Evolutionary conservation across 2,329 filamentous ascomycete genomes (phyloP).

Genomic region (Fusarium setosum): DNA sequence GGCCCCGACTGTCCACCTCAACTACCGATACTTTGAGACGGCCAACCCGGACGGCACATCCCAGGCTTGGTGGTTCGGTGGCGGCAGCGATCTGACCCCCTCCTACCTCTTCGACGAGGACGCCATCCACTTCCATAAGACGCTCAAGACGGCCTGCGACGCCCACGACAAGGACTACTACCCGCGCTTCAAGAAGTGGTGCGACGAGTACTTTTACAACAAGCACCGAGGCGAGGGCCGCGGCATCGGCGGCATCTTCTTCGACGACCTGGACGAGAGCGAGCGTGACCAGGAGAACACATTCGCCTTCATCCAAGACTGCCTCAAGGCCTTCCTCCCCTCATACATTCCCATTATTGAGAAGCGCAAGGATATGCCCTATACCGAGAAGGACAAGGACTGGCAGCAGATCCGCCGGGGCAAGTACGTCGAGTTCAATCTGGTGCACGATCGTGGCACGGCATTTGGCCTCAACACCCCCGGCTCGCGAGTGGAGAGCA

Average conservation of each 20-base stretch:
- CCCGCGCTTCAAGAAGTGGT: slow-evolving; percentile 96
- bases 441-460: slow-evolving; percentile 95
- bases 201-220: slow-evolving; percentile 96
- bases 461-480: slow-evolving; percentile 95
- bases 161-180: slow-evolving; percentile 94
- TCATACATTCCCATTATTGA: slow-evolving; percentile 91
- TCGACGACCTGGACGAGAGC: slow-evolving; percentile 92
- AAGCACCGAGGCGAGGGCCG: slow-evolving; percentile 89
- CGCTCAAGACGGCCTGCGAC: slow-evolving; percentile 93
- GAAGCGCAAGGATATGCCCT: slow-evolving; percentile 91
- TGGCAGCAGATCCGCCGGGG: slow-evolving; percentile 97
- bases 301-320: slow-evolving; percentile 90
- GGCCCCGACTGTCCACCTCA: slow-evolving; percentile 96
- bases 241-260: slow-evolving; percentile 96
- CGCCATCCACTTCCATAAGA: slow-evolving; percentile 94
- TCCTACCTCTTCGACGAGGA: slow-evolving; percentile 97
- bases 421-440: slow-evolving; percentile 98
- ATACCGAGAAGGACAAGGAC: slow-evolving; percentile 84
- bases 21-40: slow-evolving; percentile 99
- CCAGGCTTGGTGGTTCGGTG: slow-evolving; percentile 98
- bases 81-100: slow-evolving; percentile 93
- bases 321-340: slow-evolving; percentile 87
- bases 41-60: slow-evolving; percentile 82
- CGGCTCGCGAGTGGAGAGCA: slow-evolving; percentile 92
- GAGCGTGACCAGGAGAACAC: slow-evolving; percentile 90